phyloP scores from a whole-genome alignment of 2,329 filamentous ascomycete species.

The Neurospora sp. region DNA sequence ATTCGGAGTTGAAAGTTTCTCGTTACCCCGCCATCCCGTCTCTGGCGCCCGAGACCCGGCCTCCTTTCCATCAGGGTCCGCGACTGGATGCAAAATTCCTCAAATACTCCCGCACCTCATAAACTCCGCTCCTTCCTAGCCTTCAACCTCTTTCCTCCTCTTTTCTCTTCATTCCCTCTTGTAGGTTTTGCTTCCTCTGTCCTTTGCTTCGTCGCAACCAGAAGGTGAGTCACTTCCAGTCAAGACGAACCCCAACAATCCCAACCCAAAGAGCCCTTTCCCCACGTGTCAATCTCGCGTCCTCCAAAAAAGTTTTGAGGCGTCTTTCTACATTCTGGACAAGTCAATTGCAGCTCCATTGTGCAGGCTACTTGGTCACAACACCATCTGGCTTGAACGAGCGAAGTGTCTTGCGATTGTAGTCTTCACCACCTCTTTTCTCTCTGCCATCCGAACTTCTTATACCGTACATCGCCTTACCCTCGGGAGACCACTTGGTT shows the following conservation, averaged over 20 bases:
- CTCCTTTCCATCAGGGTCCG: slow-evolving; percentile 10
- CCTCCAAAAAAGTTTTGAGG: neutral
- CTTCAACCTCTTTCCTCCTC: neutral
- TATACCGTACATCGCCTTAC: neutral
- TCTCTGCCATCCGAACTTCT: neutral
- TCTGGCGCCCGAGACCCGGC: slow-evolving; percentile 16
- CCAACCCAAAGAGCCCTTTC: neutral
- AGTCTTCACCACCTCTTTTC: neutral
- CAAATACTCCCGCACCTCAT: slow-evolving; percentile 18
- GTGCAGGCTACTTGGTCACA: neutral
- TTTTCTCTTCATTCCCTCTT: neutral
- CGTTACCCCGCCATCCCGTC: slow-evolving; percentile 13
- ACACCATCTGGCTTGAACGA: neutral
- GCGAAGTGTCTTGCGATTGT: neutral
- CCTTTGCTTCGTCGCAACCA: neutral
- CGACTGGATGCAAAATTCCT: slow-evolving; percentile 15
- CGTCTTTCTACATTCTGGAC: neutral
- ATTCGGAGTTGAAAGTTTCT: slow-evolving; percentile 2
- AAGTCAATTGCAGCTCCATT: neutral
- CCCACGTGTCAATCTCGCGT: neutral
- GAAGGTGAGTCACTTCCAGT: neutral
- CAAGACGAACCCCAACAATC: neutral
- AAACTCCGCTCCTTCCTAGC: neutral
- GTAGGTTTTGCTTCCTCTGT: neutral
- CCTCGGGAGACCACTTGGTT: neutral